Evolutionary conservation across 1,139 yeast genomes (phyloP).

Genomic region (Arxiozyma slooffiae): DNA sequence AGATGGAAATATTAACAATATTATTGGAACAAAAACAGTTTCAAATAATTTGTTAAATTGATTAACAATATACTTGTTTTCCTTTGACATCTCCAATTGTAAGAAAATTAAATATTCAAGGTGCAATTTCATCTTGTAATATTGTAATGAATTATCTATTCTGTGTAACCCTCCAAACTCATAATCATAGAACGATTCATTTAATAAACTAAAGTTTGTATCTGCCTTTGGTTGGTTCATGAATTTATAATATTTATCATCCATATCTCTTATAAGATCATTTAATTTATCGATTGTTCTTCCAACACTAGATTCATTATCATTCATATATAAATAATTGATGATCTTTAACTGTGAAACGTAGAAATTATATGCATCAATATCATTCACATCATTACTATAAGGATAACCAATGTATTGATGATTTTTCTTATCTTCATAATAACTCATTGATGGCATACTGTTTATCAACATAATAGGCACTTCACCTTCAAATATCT

Average conservation of each 20-base stretch:
- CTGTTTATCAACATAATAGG: constrained; percentile 8
- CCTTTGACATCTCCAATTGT: constrained; percentile 15
- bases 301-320: neutral
- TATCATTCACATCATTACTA: neutral
- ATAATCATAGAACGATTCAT: neutral
- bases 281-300: neutral
- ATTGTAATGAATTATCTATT: constrained; percentile 2
- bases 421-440: neutral
- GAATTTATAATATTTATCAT: neutral
- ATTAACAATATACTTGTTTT: constrained; percentile 9
- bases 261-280: neutral
- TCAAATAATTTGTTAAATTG: constrained; percentile 1
- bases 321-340: neutral
- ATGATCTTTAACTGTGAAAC: constrained; percentile 1
- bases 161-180: neutral
- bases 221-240: neutral
- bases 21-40: neutral
- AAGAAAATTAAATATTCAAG: constrained; percentile 13
- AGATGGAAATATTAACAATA: neutral
- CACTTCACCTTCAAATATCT: constrained; percentile 18
- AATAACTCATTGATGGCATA: neutral
- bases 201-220: neutral
- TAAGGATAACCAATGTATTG: neutral
- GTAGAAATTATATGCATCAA: neutral
- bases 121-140: constrained; percentile 16